Conservation (phyloP, 129 eudicot species). For the Centaurea solstitialis region DNA sequence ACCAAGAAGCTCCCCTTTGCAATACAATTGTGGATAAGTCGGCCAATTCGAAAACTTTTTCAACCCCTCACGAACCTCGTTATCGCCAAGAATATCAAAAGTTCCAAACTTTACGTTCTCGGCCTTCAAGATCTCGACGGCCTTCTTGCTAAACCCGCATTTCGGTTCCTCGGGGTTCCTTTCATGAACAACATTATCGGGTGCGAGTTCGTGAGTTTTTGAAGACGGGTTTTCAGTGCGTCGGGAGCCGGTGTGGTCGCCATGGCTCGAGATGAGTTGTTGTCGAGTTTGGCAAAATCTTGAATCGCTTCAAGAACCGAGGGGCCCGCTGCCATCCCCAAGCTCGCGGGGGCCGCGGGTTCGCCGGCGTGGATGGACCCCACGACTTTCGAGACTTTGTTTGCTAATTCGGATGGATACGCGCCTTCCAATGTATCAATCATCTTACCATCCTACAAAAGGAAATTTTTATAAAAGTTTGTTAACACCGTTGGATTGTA, state of each 20-base stretch:
- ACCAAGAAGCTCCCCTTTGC: slow-evolving; percentile 95
- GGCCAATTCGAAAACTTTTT: slow-evolving; percentile 98
- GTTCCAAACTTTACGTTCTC: slow-evolving; percentile 86
- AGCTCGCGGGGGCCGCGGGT: slow-evolving; percentile 94
- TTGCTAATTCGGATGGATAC: slow-evolving; percentile 81
- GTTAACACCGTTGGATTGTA: background rate
- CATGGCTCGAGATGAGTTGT: slow-evolving; percentile 43
- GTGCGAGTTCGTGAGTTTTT: slow-evolving; percentile 69
- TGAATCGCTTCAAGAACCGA: slow-evolving; percentile 73
- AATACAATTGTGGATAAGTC: slow-evolving; percentile 90
- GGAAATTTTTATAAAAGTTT: background rate
- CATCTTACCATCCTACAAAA: slow-evolving; percentile 65
- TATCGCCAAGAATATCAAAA: slow-evolving; percentile 81
- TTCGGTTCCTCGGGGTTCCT: slow-evolving; percentile 88
- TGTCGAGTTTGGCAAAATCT: slow-evolving; percentile 59
- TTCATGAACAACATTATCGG: slow-evolving; percentile 95
- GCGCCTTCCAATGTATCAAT: slow-evolving; percentile 96
- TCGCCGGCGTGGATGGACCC: slow-evolving; percentile 74
- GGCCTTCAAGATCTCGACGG: slow-evolving; percentile 73
- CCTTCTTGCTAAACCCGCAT: slow-evolving; percentile 90
- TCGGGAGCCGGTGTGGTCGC: slow-evolving; percentile 26
- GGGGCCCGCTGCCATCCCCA: slow-evolving; percentile 97
- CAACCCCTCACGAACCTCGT: slow-evolving; percentile 91
- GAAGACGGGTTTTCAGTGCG: slow-evolving; percentile 57
- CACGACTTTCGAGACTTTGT: slow-evolving; percentile 89